Conservation (phyloP, 2,329 filamentous ascomycete species). For the Botrytis pseudocinerea region DNA sequence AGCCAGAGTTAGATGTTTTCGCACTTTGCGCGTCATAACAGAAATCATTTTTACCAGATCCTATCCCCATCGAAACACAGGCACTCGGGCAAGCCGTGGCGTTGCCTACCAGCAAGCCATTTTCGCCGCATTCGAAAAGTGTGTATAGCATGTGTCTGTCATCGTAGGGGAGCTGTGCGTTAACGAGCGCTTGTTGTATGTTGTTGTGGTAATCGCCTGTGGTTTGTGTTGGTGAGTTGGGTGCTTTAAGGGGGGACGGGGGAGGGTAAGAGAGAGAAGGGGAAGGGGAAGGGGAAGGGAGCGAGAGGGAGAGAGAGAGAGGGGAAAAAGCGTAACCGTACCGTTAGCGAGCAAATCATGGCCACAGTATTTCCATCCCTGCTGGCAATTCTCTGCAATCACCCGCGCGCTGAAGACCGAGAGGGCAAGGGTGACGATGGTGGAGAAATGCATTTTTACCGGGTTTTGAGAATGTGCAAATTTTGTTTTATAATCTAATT, state of each 20-base stretch:
- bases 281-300: not conserved
- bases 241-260: not conserved
- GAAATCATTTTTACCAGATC: not conserved
- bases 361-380: not conserved
- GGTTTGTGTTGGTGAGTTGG: not conserved
- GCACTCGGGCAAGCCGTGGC: too few species aligned
- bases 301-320: not conserved
- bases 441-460: not conserved
- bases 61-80: not conserved
- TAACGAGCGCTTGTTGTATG: too few species aligned
- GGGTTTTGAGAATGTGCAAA: not conserved
- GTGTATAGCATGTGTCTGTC: rapidly evolving
- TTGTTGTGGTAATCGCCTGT: not conserved
- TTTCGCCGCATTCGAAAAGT: not conserved
- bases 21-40: not conserved
- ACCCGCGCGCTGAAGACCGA: not conserved
- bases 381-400: not conserved
- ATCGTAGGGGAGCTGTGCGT: not conserved
- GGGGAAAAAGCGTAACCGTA: not conserved
- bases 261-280: too few species aligned
- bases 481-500: not conserved
- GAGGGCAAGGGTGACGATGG: not conserved
- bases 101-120: not conserved
- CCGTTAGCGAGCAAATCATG: not conserved
- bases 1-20: not conserved